Percentiles rank a stretch among this genome's conserved stretches.
phyloP scores from a whole-genome alignment of 495 filamentous ascomycete species.

The Bryoglossum gracile region DNA sequence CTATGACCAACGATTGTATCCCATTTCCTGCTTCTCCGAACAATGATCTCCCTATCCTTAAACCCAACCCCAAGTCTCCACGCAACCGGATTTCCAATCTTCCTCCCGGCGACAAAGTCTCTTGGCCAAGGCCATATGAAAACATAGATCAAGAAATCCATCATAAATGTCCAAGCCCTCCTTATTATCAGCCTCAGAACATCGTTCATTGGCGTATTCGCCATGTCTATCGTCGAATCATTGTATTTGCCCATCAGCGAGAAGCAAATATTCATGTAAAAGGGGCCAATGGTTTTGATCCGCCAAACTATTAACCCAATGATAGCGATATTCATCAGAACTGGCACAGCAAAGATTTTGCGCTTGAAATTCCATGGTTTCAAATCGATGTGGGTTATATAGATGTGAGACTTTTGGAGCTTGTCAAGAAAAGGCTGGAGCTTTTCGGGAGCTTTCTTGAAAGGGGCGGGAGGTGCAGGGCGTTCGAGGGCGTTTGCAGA shows the following conservation, averaged over 20 bases:
- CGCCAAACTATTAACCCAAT: conserved; percentile 52
- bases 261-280: conserved; percentile 56
- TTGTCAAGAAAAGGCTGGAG: conserved; percentile 54
- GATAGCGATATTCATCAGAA: conserved; percentile 60
- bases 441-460: conserved; percentile 48
- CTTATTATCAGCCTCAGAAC: conserved; percentile 41
- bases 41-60: conserved; percentile 62
- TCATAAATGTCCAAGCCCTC: conserved; percentile 51
- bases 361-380: conserved; percentile 57
- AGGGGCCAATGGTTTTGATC: conserved; percentile 50
- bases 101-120: conserved; percentile 53
- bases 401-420: conserved; percentile 57
- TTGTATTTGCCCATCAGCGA: conserved; percentile 54
- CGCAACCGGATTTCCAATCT: conserved; percentile 43
- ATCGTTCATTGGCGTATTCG: conserved; percentile 40
- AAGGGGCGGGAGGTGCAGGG: conserved; percentile 53
- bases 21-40: conserved; percentile 60
- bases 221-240: conserved; percentile 49
- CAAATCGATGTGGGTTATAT: conserved; percentile 72
- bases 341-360: conserved; percentile 67
- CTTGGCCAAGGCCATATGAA: conserved; percentile 70
- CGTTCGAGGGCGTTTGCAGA: conserved; percentile 3
- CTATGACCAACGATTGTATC: conserved; percentile 31
- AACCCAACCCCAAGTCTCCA: conserved; percentile 73
- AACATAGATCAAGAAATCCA: conserved; percentile 63